Conservation (phyloP, 2,329 filamentous ascomycete genomes). For the Leptographium procerum region DNA sequence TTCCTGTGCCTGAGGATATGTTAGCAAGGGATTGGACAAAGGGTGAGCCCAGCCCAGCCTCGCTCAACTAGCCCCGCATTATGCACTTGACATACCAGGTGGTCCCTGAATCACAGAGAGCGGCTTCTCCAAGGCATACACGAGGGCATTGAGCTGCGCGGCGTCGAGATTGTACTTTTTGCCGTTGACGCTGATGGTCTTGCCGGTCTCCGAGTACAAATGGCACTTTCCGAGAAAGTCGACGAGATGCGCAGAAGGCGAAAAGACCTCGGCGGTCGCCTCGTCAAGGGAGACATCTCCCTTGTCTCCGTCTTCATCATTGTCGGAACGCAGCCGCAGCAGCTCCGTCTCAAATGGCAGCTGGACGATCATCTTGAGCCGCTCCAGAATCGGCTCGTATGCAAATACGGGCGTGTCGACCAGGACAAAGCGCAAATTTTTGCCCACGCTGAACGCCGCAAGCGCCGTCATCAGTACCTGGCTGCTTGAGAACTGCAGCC, state of each 20-base stretch:
- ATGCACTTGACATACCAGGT: slow-evolving; percentile 37
- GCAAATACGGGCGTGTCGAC: slow-evolving; percentile 58
- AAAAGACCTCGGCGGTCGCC: background rate
- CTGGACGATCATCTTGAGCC: slow-evolving; percentile 43
- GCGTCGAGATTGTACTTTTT: background rate
- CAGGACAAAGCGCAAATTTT: slow-evolving; percentile 35
- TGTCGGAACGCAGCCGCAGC: slow-evolving; percentile 25
- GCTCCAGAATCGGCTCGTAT: slow-evolving; percentile 53
- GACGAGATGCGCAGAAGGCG: background rate
- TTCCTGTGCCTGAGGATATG: background rate
- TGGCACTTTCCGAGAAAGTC: background rate
- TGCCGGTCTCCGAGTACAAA: background rate
- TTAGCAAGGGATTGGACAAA: no score
- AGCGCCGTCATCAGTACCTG: slow-evolving; percentile 35
- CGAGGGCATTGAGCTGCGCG: background rate
- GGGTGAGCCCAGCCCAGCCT: no score
- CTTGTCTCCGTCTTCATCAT: background rate
- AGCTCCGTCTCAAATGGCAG: slow-evolving; percentile 45
- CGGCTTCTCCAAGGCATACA: slow-evolving; percentile 32
- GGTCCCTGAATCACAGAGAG: slow-evolving; percentile 61
- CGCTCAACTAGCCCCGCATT: no score
- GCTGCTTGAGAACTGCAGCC: slow-evolving; percentile 38
- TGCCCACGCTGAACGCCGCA: slow-evolving; percentile 22
- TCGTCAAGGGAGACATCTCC: background rate
- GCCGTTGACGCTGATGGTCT: background rate